These are phyloP conservation scores for Phyllosticta ampelicida DNA, from an alignment of 2,329 filamentous ascomycete species.

Conservation along the genomic window DNA sequence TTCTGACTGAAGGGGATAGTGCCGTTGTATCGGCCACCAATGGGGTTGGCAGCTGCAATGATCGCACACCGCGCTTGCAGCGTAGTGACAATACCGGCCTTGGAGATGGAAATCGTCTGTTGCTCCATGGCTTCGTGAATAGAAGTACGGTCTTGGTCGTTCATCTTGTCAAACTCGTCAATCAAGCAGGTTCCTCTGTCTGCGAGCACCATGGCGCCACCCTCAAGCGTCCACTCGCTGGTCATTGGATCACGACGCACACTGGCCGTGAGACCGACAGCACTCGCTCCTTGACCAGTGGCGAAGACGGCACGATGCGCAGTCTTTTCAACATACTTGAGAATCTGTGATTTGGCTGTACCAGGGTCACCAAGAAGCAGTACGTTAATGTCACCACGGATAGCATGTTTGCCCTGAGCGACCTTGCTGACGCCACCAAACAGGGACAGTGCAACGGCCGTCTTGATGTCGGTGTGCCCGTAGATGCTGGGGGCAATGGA, in stretches of 20 bases:
- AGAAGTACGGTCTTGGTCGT: conserved; percentile 91
- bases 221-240: conserved; percentile 94
- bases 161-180: conserved; percentile 99
- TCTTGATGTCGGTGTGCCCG: conserved; percentile 94
- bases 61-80: conserved; percentile 93
- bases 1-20: conserved; percentile 94
- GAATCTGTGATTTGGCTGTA: conserved; percentile 92
- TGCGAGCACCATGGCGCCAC: conserved; percentile 95
- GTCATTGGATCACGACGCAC: conserved; percentile 89
- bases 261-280: conserved; percentile 92
- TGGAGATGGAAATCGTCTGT: conserved; percentile 98
- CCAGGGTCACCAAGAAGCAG: conserved; percentile 92
- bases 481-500: conserved; percentile 98
- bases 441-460: conserved; percentile 82
- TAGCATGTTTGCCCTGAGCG: conserved; percentile 76
- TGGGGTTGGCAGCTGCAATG: conserved; percentile 92
- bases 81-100: conserved; percentile 95
- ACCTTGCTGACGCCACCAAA: conserved; percentile 92
- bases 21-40: conserved; percentile 91
- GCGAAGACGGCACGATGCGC: conserved; percentile 97
- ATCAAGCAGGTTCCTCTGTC: conserved; percentile 97
- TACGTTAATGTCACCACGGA: conserved; percentile 97
- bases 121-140: conserved; percentile 99
- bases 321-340: conserved; percentile 96
- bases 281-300: conserved; percentile 94